Base-by-base conservation (phyloP, 2,329 filamentous ascomycete genomes). In the Neurospora sp. region DNA sequence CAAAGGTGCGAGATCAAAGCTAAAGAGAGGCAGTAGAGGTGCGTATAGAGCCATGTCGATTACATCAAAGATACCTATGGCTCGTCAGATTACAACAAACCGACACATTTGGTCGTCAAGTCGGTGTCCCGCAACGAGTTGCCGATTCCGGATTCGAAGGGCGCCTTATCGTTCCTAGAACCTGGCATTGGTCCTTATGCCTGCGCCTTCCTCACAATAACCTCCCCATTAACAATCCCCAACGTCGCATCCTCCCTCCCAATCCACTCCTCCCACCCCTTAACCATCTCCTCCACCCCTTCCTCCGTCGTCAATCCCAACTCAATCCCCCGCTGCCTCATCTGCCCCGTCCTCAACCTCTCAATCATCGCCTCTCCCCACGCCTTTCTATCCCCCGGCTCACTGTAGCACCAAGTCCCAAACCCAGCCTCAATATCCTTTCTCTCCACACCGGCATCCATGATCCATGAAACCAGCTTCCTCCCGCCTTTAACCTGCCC, bases 301-400 rank as follows among this genome's bases (percentile, higher is more conserved):
- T 70, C 52, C 23, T 69, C 70, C 4, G 71, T 71, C 6, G 62
- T 62, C 52, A 62, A 17, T 6, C 23, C 28, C 23, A 17, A 5
- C 28, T 62, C 52, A 36, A 62, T 62, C 2, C 52, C 70, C 4
- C 43, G 38, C 4, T 66, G 6, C 12, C 68, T 66, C 37, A 23
- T 43, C 1, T 67, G 66, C 70, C 70, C 71, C n/a, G 68, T 57
- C 52, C 66, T 33, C 71, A 70, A 70, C 23, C 37, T 69, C 70
- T 62, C 62, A 39, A 71, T 67, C 70, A 72, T 72, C 46, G 67
- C 67, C n/a, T 70, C 68, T 0, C 71, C 70, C 71, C 71, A 72
- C 15, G 8, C 17, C 66, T 57, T 66, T 38, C 67, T 67, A 46
- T 72, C 70, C 37, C 39, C 67, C 15, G 33, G n/a, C 68, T 19